Evolutionary conservation across 2,329 filamentous ascomycete species (phyloP).

Genomic region (Blumeria graminis): DNA sequence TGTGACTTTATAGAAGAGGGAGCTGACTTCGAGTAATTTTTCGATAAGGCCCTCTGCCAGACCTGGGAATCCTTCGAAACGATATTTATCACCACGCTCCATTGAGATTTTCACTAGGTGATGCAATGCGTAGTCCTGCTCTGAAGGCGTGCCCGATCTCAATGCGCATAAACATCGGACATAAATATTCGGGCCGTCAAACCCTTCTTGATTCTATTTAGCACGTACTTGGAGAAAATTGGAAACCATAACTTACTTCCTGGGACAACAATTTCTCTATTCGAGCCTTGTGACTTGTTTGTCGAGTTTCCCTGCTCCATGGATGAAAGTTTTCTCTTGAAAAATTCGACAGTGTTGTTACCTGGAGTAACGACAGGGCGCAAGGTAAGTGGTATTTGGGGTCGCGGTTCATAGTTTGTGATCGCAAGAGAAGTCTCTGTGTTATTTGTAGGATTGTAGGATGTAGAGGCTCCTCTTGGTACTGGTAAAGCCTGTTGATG

Average conservation of each 20-base stretch:
- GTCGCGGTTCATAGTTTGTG: conserved; percentile 44
- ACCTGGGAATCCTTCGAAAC: conserved; percentile 75
- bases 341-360: conserved; percentile 47
- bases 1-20: conserved; percentile 56
- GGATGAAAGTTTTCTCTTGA: conserved; percentile 26
- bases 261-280: conserved; percentile 29
- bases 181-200: conserved; percentile 72
- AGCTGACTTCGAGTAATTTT: conserved; percentile 56
- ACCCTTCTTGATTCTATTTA: conserved; percentile 19
- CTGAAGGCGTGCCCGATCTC: conserved; percentile 51
- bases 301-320: conserved; percentile 9
- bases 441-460: conserved; percentile 28
- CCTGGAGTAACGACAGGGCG: conserved; percentile 52
- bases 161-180: conserved; percentile 66
- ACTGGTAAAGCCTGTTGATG: conserved; percentile 8
- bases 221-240: conserved; percentile 3
- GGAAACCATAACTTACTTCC: conserved; percentile 27
- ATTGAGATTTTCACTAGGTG: conserved; percentile 90
- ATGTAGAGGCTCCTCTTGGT: conserved; percentile 17
- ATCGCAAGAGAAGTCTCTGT: conserved; percentile 35
- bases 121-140: conserved; percentile 81
- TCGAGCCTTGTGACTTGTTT: conserved; percentile 15
- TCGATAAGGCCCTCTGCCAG: conserved; percentile 73
- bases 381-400: conserved; percentile 36
- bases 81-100: conserved; percentile 85